Evolutionary conservation across 1,284 basidiomycete genomes (phyloP).

Genomic region (Ganoderma leucocontextum): DNA sequence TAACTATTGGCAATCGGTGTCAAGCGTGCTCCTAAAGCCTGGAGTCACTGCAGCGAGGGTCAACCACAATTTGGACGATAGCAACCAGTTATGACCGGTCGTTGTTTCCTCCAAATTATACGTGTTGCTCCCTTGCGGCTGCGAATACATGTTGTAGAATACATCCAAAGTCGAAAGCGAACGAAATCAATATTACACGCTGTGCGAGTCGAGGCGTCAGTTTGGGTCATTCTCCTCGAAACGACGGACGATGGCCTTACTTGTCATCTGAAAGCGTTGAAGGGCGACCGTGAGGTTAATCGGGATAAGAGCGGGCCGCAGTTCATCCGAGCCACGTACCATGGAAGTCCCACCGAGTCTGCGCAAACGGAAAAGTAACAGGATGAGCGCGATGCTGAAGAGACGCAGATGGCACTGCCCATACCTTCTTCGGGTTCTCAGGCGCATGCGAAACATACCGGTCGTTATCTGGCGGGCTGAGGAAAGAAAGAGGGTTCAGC

Average conservation of each 20-base stretch:
- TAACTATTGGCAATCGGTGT: too few relatives aligned
- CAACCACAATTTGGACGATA: too few relatives aligned
- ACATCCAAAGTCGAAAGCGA: conserved; percentile 4
- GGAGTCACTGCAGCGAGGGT: too few relatives aligned
- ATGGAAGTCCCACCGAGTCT: conserved; percentile 83
- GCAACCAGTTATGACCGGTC: not conserved
- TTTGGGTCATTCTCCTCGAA: not conserved
- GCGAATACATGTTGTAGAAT: conserved; percentile 11
- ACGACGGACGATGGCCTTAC: conserved; percentile 40
- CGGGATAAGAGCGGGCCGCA: conserved; percentile 1
- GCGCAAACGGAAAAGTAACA: conserved; percentile 1
- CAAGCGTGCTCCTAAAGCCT: too few relatives aligned
- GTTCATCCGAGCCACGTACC: conserved; percentile 51
- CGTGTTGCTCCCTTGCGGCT: not conserved
- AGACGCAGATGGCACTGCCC: conserved; percentile 29
- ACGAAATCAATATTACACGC: conserved; percentile 8
- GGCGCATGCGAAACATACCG: conserved; percentile 82
- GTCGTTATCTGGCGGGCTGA: conserved; percentile 81
- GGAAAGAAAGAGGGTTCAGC: conserved; percentile 4
- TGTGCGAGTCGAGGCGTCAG: not conserved
- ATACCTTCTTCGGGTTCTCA: conserved; percentile 87
- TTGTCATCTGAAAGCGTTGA: conserved; percentile 47
- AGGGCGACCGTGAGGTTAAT: not conserved
- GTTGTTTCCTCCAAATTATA: not conserved
- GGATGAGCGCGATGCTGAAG: conserved; percentile 26